A percentile compares a stretch with the other conserved stretches of the same genome.
Conservation (phyloP, 2,329 filamentous ascomycete species). For the Scortechinia acanthostroma region DNA sequence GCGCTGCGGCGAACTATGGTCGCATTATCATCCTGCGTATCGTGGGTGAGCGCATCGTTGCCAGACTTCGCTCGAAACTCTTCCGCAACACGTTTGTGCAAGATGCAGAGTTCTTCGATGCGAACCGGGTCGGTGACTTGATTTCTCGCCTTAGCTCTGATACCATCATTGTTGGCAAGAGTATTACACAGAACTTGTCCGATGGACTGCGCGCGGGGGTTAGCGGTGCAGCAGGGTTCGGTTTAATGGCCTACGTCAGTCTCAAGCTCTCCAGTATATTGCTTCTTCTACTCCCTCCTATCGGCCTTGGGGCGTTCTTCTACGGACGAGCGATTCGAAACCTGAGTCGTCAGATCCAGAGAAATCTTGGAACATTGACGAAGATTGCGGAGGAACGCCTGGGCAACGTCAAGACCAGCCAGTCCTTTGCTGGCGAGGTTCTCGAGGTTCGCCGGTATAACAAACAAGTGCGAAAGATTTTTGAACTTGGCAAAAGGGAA, state of each 20-base stretch:
- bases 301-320: slow-evolving; percentile 83
- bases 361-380: slow-evolving; percentile 82
- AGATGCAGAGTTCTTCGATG: slow-evolving; percentile 97
- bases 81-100: slow-evolving; percentile 92
- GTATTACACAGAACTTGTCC: slow-evolving; percentile 93
- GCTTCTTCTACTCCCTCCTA: slow-evolving; percentile 79
- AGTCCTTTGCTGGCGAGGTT: slow-evolving; percentile 89
- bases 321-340: slow-evolving; percentile 86
- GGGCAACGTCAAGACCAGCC: slow-evolving; percentile 91
- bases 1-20: slow-evolving; percentile 86
- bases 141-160: slow-evolving; percentile 94
- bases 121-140: slow-evolving; percentile 89
- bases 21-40: slow-evolving; percentile 88
- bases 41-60: slow-evolving; percentile 89
- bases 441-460: slow-evolving; percentile 90
- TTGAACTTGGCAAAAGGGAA: slow-evolving; percentile 78
- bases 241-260: slow-evolving; percentile 92
- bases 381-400: slow-evolving; percentile 98
- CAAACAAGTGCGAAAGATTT: slow-evolving; percentile 83
- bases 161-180: slow-evolving; percentile 96
- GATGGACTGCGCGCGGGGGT: slow-evolving; percentile 89
- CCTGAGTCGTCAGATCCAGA: slow-evolving; percentile 85
- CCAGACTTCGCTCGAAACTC: slow-evolving; percentile 78
- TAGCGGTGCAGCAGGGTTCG: slow-evolving; percentile 81
- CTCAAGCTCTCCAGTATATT: slow-evolving; percentile 83